These are phyloP conservation scores for Coniophora puteana DNA, from an alignment of 1,284 basidiomycete species.

Conservation along the genomic window DNA sequence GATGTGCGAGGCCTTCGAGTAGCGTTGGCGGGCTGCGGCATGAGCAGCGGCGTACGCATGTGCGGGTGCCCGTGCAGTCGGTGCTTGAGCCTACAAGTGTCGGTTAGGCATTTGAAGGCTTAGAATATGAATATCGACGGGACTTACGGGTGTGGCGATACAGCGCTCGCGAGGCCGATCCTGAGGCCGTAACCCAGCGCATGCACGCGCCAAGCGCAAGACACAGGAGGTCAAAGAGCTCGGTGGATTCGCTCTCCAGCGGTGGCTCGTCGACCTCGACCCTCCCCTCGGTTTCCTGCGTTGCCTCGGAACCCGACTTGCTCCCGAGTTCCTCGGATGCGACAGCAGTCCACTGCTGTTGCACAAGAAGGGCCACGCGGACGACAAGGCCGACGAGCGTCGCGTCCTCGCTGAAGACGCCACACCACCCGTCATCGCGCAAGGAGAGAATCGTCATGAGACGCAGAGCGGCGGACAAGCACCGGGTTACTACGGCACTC, in stretches of 20 bases:
- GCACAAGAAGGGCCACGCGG: conserved; percentile 38
- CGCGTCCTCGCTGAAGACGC: conserved; percentile 40
- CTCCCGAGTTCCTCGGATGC: not conserved
- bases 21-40: conserved; percentile 41
- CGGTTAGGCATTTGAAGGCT: not conserved
- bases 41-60: conserved; percentile 45
- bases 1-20: conserved; percentile 41
- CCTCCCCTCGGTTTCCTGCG: conserved; percentile 14
- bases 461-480: conserved; percentile 54
- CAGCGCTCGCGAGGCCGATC: conserved; percentile 10
- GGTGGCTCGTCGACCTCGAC: conserved; percentile 15
- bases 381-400: conserved; percentile 44
- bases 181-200: conserved; percentile 62
- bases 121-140: conserved; percentile 39
- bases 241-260: conserved; percentile 17
- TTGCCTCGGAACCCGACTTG: not conserved
- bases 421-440: conserved; percentile 50
- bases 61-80: conserved; percentile 40
- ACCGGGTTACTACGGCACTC: no score
- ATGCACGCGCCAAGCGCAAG: conserved; percentile 68
- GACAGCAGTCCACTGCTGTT: conserved; percentile 21
- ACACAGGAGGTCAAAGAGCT: conserved; percentile 61
- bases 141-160: not conserved
- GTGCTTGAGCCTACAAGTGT: conserved; percentile 40
- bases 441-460: conserved; percentile 70